Conservation (phyloP, 2,329 filamentous ascomycete genomes). For the Fusarium brachygibbosum region DNA sequence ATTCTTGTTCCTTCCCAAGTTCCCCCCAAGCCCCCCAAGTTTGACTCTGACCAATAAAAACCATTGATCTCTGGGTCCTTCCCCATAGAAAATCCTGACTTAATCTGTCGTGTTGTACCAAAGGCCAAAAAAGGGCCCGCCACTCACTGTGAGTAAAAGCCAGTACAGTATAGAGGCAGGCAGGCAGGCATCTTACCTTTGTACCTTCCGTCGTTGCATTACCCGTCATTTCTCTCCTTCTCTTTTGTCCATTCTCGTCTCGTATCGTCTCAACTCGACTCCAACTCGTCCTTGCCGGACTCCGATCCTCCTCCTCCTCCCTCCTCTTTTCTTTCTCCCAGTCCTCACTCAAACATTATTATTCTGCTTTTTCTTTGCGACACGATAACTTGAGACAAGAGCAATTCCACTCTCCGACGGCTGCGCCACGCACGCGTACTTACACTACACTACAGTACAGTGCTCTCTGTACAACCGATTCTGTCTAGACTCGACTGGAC, state of each 20-base stretch:
- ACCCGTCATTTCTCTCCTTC: conserved; percentile 14
- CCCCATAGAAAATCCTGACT: conserved; percentile 43
- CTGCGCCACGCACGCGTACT: conserved; percentile 41
- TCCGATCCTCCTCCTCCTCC: conserved; percentile 26
- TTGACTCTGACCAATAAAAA: conserved; percentile 15
- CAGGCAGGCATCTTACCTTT: conserved; percentile 1
- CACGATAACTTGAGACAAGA: neutral
- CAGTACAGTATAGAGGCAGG: neutral
- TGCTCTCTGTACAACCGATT: conserved; percentile 1
- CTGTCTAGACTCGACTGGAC: conserved; percentile 22
- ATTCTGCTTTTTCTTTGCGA: conserved; percentile 7
- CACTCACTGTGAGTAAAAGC: conserved; percentile 20
- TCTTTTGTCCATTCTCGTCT: conserved; percentile 25
- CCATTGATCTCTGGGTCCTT: neutral
- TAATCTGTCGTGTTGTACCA: conserved; percentile 14
- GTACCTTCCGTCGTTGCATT: neutral
- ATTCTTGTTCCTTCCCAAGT: conserved; percentile 2
- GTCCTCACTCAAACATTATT: neutral
- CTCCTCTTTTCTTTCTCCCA: neutral
- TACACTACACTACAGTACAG: conserved; percentile 1
- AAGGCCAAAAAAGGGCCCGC: conserved; percentile 11
- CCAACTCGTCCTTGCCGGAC: conserved; percentile 35
- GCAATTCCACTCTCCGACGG: conserved; percentile 9
- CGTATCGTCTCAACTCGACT: conserved; percentile 18
- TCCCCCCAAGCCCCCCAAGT: conserved; percentile 16